Evolutionary conservation across 1,284 basidiomycete species (phyloP).

Genomic region (Moesziomyces parantarcticus): DNA sequence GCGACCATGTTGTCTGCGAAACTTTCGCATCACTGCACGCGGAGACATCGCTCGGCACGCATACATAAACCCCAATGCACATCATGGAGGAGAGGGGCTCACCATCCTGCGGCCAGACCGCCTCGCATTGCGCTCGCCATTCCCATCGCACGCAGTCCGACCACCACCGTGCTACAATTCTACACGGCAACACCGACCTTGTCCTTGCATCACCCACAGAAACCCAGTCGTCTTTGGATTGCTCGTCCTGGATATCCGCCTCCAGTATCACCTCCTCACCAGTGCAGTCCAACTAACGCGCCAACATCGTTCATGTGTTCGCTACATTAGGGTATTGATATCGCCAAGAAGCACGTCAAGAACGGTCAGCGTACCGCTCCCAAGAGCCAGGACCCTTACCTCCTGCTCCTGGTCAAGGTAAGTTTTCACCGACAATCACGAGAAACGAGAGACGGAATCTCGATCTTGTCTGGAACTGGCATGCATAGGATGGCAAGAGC

Average conservation of each 20-base stretch:
- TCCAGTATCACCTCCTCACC: background rate
- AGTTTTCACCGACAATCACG: conserved; percentile 43
- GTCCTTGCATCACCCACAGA: background rate
- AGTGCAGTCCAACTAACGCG: conserved; percentile 21
- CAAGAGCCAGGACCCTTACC: conserved; percentile 98
- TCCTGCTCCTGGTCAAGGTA: conserved; percentile 97
- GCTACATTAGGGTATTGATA: conserved; percentile 88
- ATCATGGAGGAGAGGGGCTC: too few species aligned
- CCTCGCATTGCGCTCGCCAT: too few species aligned
- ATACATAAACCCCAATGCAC: too few species aligned
- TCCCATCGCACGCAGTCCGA: background rate
- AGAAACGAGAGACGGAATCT: too few species aligned
- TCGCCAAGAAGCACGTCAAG: conserved; percentile 97
- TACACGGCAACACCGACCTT: background rate
- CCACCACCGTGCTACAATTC: background rate
- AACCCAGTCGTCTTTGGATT: conserved; percentile 8
- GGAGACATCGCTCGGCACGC: too few species aligned
- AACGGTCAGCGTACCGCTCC: conserved; percentile 94
- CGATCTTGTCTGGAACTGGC: background rate
- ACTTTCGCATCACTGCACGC: too few species aligned
- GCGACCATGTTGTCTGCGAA: too few species aligned
- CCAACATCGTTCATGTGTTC: conserved; percentile 5
- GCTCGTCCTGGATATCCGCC: conserved; percentile 3
- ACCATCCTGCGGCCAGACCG: too few species aligned
- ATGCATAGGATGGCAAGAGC: background rate